Conservation (phyloP, 192 early-diverging fungal species). For the Mortierella antarctica region DNA sequence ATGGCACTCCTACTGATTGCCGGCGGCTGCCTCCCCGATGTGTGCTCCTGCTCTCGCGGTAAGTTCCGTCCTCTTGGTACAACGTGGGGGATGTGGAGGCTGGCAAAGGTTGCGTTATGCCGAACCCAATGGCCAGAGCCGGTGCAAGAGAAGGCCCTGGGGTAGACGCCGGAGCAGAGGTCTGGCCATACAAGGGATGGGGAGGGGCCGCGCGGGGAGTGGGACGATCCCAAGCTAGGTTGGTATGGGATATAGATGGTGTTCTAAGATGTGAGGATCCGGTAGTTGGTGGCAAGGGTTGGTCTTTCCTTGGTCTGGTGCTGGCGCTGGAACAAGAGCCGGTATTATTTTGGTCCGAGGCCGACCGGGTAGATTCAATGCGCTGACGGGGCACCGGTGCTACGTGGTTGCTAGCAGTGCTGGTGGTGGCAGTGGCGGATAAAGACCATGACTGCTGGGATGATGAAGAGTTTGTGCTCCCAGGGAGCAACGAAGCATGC, state of each 20-base stretch:
- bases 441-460: no score
- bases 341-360: background rate
- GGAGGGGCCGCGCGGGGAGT: conserved; percentile 13
- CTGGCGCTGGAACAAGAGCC: background rate
- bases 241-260: conserved; percentile 8
- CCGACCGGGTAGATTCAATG: background rate
- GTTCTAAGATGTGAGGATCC: conserved; percentile 11
- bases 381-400: background rate
- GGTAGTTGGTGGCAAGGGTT: conserved; percentile 25
- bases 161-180: background rate
- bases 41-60: background rate
- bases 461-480: no score
- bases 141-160: conserved; percentile 19
- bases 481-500: no score
- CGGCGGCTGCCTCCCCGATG: background rate
- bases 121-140: conserved; percentile 28
- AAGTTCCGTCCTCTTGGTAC: background rate
- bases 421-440: background rate
- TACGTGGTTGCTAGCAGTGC: no score
- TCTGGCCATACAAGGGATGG: background rate
- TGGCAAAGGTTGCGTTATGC: background rate
- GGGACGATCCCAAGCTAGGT: conserved; percentile 26
- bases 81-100: conserved; percentile 4
- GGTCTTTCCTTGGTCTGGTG: conserved; percentile 29
- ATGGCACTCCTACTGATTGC: conserved; percentile 9